These are phyloP conservation scores for Populus hybrid DNA, from an alignment of 441 rosid genomes.

Conservation along the genomic window DNA sequence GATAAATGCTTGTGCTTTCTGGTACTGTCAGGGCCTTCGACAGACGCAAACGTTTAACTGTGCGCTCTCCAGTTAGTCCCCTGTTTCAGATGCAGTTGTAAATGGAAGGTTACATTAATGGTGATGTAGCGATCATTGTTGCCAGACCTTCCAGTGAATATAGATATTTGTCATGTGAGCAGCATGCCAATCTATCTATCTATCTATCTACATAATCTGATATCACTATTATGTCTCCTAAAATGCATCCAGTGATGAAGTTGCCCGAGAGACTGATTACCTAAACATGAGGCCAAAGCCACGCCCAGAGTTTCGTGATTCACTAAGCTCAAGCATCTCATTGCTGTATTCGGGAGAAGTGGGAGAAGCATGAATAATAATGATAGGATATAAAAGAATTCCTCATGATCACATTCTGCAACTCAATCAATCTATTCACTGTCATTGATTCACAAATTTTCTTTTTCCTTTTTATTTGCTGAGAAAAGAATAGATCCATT, in stretches of 20 bases:
- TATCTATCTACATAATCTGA: not conserved
- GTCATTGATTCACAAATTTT: not conserved
- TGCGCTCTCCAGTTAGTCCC: slow-evolving; percentile 85
- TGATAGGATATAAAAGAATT: not conserved
- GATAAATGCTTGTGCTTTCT: slow-evolving; percentile 69
- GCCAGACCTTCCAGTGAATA: not conserved
- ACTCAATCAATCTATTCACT: not conserved
- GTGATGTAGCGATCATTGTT: not conserved
- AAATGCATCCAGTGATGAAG: not conserved
- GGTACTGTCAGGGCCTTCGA: slow-evolving; percentile 95
- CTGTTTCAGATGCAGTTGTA: slow-evolving; percentile 35
- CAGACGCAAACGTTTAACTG: slow-evolving; percentile 77
- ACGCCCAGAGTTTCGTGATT: not conserved
- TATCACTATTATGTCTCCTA: not conserved
- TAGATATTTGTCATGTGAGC: not conserved
- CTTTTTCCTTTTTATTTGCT: not conserved
- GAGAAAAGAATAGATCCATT: not conserved
- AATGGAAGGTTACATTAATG: not conserved
- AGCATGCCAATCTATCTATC: slow-evolving; percentile 1
- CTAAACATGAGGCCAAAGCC: not conserved
- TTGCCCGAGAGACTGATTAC: not conserved
- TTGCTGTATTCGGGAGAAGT: not conserved
- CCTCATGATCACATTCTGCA: not conserved
- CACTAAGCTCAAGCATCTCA: slow-evolving; percentile 1
- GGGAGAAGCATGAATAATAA: not conserved